These are phyloP conservation scores for Eremomyces bilateralis DNA, from an alignment of 495 filamentous ascomycete genomes.

Conservation along the genomic window DNA sequence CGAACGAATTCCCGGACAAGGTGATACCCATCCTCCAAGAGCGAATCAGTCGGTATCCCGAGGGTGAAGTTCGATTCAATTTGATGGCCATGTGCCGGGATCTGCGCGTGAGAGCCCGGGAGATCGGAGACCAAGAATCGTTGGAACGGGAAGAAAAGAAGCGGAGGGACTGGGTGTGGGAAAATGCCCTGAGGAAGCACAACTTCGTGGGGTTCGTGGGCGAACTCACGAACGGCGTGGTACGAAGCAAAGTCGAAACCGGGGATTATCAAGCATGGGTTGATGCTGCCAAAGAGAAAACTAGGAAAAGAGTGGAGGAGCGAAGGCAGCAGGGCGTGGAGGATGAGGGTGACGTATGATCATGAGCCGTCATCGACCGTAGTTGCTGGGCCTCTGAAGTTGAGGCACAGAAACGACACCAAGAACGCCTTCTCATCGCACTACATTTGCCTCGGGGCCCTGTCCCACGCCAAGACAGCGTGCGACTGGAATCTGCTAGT, in stretches of 20 bases:
- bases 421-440: no score
- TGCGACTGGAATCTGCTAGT: no score
- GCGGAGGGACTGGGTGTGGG: slow-evolving; percentile 73
- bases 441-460: no score
- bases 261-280: slow-evolving; percentile 55
- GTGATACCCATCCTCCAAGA: slow-evolving; percentile 73
- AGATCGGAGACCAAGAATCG: slow-evolving; percentile 63
- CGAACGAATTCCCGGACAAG: slow-evolving; percentile 50
- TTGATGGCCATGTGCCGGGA: slow-evolving; percentile 81
- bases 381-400: no score
- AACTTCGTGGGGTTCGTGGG: slow-evolving; percentile 95
- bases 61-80: slow-evolving; percentile 83
- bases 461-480: no score
- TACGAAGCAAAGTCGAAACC: slow-evolving; percentile 40
- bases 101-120: slow-evolving; percentile 46
- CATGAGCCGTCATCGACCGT: no score
- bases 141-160: slow-evolving; percentile 66
- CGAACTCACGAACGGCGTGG: slow-evolving; percentile 74
- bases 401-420: no score
- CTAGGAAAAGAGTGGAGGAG: slow-evolving; percentile 41
- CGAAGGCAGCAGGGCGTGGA: slow-evolving; percentile 22
- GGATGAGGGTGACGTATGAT: slow-evolving; percentile 13
- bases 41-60: slow-evolving; percentile 67
- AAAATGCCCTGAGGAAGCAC: slow-evolving; percentile 79
- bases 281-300: slow-evolving; percentile 49